phyloP scores from a whole-genome alignment of 208 protist genomes.

The Acanthamoeba royreba region DNA sequence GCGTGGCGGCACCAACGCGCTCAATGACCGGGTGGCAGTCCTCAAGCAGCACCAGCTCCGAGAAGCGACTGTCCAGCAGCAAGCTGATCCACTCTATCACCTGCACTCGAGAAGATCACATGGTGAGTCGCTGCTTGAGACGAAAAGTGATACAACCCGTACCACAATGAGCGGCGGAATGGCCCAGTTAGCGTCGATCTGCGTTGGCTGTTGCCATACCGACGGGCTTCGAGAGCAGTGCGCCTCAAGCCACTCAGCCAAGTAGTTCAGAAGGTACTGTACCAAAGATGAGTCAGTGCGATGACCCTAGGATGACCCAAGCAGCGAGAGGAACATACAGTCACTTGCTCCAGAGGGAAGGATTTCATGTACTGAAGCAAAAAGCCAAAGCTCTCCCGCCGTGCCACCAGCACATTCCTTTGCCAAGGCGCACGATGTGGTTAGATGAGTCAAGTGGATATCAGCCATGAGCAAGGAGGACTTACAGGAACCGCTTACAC shows the following conservation, averaged over 20 bases:
- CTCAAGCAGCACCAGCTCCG: neutral
- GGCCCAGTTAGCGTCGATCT: neutral
- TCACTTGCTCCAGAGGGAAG: neutral
- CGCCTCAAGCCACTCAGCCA: neutral
- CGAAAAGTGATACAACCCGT: neutral
- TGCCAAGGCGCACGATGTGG: too few species aligned
- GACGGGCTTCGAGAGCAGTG: neutral
- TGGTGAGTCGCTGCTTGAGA: neutral
- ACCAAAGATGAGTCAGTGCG: too few species aligned
- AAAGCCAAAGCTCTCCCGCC: neutral
- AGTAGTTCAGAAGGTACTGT: neutral
- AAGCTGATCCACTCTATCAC: neutral
- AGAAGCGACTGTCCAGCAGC: slow-evolving; percentile 4
- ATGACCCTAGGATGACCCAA: too few species aligned
- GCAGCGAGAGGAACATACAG: too few species aligned
- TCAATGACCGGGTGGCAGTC: neutral
- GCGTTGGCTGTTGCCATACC: neutral
- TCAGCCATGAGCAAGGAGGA: neutral
- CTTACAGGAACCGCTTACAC: neutral
- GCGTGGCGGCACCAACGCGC: neutral
- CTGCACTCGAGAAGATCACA: neutral
- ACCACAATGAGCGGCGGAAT: neutral
- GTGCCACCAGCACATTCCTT: neutral
- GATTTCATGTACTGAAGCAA: neutral
- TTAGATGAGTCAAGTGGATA: too few species aligned